Evolutionary conservation across 805 yeast species (phyloP), one percentile per base, ranked within the genome.

Genomic region (Metschnikowia shivogae): DNA sequence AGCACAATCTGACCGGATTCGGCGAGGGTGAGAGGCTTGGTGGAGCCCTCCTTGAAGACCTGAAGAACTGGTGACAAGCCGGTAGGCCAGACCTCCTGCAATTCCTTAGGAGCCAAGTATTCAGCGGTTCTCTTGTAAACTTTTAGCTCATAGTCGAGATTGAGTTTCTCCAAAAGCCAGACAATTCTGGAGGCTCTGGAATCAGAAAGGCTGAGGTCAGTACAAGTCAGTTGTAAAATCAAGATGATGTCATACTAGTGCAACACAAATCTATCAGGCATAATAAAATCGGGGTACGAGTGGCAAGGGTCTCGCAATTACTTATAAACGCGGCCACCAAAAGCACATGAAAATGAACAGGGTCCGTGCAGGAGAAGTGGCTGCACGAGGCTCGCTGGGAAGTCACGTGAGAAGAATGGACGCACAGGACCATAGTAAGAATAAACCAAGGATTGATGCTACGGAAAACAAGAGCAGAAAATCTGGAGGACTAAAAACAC

Each of bases 1-100:
- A 72, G 74, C 37, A 78, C 57, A 38, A 84, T 82, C 38, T 69
- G 70, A 3, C 85, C 89, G 20, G 82, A 73, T 60, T 84, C 92
- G 20, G 81, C 80, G 32, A 81, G 49, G 40, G 60, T 56, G 12
- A 66, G 30, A 5, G 53, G 52, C 30, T 42, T 34, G 17, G 43
- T 17, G 6, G 36, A n/a, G 22, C 52, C 53, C 6, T 43, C 36
- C 26, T 47, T 50, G 47, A 39, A 45, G 8, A 54, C 45, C 39
- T 50, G 47, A 19, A 54, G 51, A 9, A 68, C 58, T 3, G 74
- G 63, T 1, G 70, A 62, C 51, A 65, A 63, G 3, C 74, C 74
- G 28, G 64, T 59, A 8, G 72, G 73, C 48, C 66, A 71, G 6
- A 68, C 48, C 20, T 55, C 41, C 30, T 47, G 36, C 43, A 67